Evolutionary conservation across 169 alveolate genomes (phyloP).

Genomic region (Perkinsus olseni): DNA sequence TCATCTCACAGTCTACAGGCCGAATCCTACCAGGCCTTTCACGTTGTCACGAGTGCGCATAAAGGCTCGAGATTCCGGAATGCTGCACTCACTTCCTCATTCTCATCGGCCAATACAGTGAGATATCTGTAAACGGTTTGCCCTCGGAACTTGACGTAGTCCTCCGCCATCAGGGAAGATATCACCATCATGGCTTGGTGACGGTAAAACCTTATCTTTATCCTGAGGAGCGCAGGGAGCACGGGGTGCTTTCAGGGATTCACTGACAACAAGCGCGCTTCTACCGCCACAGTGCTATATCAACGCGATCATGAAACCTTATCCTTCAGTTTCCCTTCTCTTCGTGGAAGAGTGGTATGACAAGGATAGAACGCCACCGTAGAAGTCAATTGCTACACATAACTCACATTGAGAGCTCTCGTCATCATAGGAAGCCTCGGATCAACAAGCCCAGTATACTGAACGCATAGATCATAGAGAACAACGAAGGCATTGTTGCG

Average conservation of each 20-base stretch:
- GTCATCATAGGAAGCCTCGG: neutral
- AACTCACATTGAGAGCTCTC: neutral
- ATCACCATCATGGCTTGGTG: neutral
- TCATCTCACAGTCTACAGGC: too few relatives aligned
- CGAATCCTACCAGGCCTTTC: too few relatives aligned
- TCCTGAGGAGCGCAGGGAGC: neutral
- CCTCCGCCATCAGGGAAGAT: conserved; percentile 2
- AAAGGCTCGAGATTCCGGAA: too few relatives aligned
- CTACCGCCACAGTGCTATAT: too few relatives aligned
- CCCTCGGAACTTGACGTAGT: conserved; percentile 8
- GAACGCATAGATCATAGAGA: neutral
- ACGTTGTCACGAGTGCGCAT: too few relatives aligned
- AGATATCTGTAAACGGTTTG: neutral
- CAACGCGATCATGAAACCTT: too few relatives aligned
- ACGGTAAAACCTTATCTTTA: neutral
- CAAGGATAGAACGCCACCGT: too few relatives aligned
- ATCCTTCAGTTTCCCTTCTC: too few relatives aligned
- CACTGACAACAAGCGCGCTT: too few relatives aligned
- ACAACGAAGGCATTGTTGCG: neutral
- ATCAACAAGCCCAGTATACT: neutral
- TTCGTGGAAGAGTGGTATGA: too few relatives aligned
- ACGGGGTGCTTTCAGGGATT: too few relatives aligned
- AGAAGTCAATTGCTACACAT: neutral
- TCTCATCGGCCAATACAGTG: neutral
- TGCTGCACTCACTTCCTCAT: conserved; percentile 1